phyloP scores from a whole-genome alignment of 2,329 filamentous ascomycete genomes.

The Apiospora hydei region DNA sequence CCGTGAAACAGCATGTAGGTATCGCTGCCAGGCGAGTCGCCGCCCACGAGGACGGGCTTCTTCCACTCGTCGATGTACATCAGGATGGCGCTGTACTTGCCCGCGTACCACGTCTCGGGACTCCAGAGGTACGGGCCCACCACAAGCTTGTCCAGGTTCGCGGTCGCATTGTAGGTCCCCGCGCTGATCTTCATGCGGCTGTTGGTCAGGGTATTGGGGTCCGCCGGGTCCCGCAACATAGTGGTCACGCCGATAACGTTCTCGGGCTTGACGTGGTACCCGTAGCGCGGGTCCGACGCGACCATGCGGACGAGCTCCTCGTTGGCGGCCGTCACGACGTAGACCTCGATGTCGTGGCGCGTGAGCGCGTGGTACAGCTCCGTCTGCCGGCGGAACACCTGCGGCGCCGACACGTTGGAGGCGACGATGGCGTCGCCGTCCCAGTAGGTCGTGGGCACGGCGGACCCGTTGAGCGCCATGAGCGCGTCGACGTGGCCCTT shows the following conservation, averaged over 20 bases:
- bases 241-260: slow-evolving; percentile 53
- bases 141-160: slow-evolving; percentile 46
- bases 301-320: slow-evolving; percentile 56
- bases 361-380: slow-evolving; percentile 53
- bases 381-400: slow-evolving; percentile 48
- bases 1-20: slow-evolving; percentile 54
- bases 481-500: slow-evolving; percentile 56
- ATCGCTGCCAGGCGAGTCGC: slow-evolving; percentile 53
- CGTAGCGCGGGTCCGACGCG: slow-evolving; percentile 52
- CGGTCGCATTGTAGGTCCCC: slow-evolving; percentile 43
- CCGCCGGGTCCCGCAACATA: slow-evolving; percentile 43
- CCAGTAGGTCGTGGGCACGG: slow-evolving; percentile 42
- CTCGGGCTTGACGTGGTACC: slow-evolving; percentile 52
- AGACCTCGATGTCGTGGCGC: slow-evolving; percentile 52
- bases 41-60: slow-evolving; percentile 49
- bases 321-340: slow-evolving; percentile 50
- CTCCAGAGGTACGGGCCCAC: slow-evolving; percentile 52
- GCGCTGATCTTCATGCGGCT: slow-evolving; percentile 49
- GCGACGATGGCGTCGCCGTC: slow-evolving; percentile 42
- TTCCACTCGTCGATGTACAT: slow-evolving; percentile 53
- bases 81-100: slow-evolving; percentile 53
- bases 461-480: slow-evolving; percentile 49
- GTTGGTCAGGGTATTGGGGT: slow-evolving; percentile 42
- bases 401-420: slow-evolving; percentile 43
- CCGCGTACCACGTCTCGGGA: slow-evolving; percentile 52